phyloP scores from a whole-genome alignment of 208 protist genomes.

The Polymyxa betae region DNA sequence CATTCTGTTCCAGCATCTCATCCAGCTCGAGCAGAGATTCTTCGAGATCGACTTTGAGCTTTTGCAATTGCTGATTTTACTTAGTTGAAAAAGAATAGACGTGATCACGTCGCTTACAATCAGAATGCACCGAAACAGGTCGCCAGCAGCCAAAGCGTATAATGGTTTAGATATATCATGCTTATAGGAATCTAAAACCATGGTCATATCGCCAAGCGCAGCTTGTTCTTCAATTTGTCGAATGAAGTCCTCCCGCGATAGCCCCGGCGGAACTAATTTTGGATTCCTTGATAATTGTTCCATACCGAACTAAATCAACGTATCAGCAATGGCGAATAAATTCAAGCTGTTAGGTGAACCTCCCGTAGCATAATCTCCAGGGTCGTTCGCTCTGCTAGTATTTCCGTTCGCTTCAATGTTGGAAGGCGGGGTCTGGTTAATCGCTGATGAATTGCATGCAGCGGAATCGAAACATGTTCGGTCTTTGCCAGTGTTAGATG shows the following conservation, averaged over 20 bases:
- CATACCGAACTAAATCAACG: neutral
- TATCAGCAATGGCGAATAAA: neutral
- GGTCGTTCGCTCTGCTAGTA: neutral
- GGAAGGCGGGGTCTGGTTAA: neutral
- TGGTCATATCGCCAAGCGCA: neutral
- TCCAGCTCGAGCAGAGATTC: conserved; percentile 34
- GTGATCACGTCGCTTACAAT: neutral
- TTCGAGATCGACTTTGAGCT: conserved; percentile 43
- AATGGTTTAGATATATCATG: neutral
- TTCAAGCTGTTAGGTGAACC: neutral
- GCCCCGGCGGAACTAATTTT: neutral
- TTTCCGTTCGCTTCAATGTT: neutral
- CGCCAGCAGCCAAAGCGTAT: conserved; percentile 21
- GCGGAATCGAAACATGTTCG: conserved; percentile 23
- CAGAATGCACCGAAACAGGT: conserved; percentile 24
- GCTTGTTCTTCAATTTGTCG: neutral
- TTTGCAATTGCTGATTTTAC: conserved; percentile 22
- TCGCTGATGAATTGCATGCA: conserved; percentile 29
- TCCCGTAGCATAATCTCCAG: conserved; percentile 21
- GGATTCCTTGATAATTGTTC: conserved; percentile 20
- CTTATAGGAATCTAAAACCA: conserved; percentile 46
- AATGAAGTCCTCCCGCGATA: neutral
- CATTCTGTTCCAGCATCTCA: conserved; percentile 41
- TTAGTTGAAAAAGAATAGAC: neutral
- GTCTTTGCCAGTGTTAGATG: neutral